Percentiles rank a stretch among this genome's conserved stretches.
These are phyloP conservation scores for Russula vinacea DNA, from an alignment of 768 basidiomycete species.

Conservation along the genomic window DNA sequence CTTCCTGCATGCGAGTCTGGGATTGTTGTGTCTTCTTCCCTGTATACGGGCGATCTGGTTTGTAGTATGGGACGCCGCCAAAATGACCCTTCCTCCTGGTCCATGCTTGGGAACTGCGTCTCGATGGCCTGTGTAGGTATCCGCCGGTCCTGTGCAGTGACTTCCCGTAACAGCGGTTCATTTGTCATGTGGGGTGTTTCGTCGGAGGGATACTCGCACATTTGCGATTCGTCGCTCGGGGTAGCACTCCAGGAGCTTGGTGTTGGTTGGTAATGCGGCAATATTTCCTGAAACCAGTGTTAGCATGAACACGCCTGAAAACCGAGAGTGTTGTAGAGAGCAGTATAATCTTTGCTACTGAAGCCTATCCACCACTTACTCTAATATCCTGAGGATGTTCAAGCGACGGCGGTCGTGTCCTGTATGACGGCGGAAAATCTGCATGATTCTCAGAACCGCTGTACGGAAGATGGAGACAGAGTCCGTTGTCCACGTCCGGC, in stretches of 20 bases:
- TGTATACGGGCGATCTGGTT: background rate
- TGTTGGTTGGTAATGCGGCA: conserved; percentile 4
- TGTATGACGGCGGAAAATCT: conserved; percentile 21
- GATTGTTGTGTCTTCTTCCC: background rate
- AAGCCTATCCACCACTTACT: conserved; percentile 6
- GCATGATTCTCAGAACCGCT: background rate
- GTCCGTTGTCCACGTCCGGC: background rate
- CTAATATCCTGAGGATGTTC: conserved; percentile 5
- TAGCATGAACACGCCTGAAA: background rate
- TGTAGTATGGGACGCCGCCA: background rate
- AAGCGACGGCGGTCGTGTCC: conserved; percentile 18
- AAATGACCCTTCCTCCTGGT: background rate
- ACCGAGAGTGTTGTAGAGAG: background rate
- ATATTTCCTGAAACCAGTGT: conserved; percentile 7
- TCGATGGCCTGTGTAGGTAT: background rate
- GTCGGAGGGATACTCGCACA: background rate
- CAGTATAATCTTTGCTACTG: background rate
- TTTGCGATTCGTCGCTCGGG: background rate
- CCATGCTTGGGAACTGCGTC: background rate
- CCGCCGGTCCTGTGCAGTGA: background rate
- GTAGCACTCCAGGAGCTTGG: background rate
- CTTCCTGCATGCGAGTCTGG: background rate
- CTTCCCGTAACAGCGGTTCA: background rate
- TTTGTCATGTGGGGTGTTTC: background rate
- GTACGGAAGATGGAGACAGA: background rate